Conservation (phyloP, 352 stramenopile species). For the Phytophthora kernoviae region DNA sequence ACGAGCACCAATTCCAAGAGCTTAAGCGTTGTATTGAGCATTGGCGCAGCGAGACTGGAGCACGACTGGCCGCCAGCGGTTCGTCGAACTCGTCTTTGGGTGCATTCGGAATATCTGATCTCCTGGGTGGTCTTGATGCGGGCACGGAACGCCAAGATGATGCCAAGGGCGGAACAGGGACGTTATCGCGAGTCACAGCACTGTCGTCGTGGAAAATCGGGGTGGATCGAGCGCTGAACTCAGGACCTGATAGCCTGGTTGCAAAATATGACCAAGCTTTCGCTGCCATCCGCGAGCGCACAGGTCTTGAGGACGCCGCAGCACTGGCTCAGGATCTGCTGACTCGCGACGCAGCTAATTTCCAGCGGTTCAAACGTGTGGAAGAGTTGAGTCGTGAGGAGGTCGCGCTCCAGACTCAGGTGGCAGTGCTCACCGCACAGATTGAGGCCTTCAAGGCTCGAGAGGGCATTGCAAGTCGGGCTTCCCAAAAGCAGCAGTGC, state of each 20-base stretch:
- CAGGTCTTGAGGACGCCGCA: constrained; percentile 54
- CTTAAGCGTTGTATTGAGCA: constrained; percentile 62
- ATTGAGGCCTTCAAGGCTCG: constrained; percentile 74
- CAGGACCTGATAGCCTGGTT: constrained; percentile 47
- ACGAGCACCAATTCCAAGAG: constrained; percentile 70
- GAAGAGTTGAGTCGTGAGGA: constrained; percentile 72
- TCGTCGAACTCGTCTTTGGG: constrained; percentile 4
- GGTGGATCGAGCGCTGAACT: constrained; percentile 61
- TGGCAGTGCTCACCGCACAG: constrained; percentile 48
- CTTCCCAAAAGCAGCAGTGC: constrained; percentile 60
- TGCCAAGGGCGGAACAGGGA: constrained; percentile 25
- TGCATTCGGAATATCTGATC: constrained; percentile 18
- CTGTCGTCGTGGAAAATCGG: constrained; percentile 80
- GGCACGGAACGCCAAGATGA: constrained; percentile 25
- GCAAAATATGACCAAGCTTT: constrained; percentile 74
- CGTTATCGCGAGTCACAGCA: constrained; percentile 55
- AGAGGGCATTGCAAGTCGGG: constrained; percentile 65
- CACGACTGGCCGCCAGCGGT: constrained; percentile 16
- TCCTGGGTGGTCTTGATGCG: constrained; percentile 14
- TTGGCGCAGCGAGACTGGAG: constrained; percentile 40
- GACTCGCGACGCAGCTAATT: constrained; percentile 74
- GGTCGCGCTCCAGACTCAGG: constrained; percentile 48
- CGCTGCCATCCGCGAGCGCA: constrained; percentile 58
- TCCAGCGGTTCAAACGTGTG: constrained; percentile 80
- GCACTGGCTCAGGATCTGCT: constrained; percentile 59